Evolutionary conservation across 192 early-diverging fungal species (phyloP).

Genomic region (Backusella tarrabulga): DNA sequence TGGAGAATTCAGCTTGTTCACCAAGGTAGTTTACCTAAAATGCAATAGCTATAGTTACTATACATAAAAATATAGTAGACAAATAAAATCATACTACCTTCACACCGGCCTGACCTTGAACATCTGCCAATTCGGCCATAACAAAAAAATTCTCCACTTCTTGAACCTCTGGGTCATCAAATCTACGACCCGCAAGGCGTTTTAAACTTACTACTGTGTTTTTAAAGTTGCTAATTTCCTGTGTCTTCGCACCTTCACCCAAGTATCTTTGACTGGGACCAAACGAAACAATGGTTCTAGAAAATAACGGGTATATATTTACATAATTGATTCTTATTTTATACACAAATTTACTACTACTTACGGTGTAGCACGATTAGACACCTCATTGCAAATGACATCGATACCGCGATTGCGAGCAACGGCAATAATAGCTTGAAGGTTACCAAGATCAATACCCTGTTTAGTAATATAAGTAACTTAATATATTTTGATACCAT

Average conservation of each 20-base stretch:
- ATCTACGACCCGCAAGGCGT: slow-evolving; percentile 86
- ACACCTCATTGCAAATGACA: slow-evolving; percentile 94
- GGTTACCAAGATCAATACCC: slow-evolving; percentile 95
- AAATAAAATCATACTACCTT: slow-evolving; percentile 35
- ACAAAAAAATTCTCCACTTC: slow-evolving; percentile 79
- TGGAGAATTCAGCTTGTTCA: slow-evolving; percentile 74
- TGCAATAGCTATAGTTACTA: not conserved
- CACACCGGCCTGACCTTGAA: slow-evolving; percentile 83
- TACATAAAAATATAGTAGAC: not conserved
- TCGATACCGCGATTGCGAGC: slow-evolving; percentile 98
- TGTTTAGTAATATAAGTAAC: not conserved
- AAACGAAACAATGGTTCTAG: slow-evolving; percentile 74
- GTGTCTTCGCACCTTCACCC: slow-evolving; percentile 92
- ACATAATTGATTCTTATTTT: not conserved
- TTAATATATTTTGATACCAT: not conserved
- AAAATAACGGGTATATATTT: slow-evolving; percentile 45
- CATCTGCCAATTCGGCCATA: slow-evolving; percentile 75
- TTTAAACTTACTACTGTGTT: slow-evolving; percentile 90
- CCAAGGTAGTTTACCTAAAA: slow-evolving; percentile 76
- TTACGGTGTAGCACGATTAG: slow-evolving; percentile 92
- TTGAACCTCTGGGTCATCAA: slow-evolving; percentile 79
- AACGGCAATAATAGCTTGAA: slow-evolving; percentile 94
- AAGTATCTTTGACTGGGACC: slow-evolving; percentile 92
- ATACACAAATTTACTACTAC: slow-evolving; percentile 19
- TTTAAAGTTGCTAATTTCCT: slow-evolving; percentile 96